Evolutionary conservation across 2,329 filamentous ascomycete species (phyloP), one percentile per base, ranked within the genome.

Genomic region (Fusarium sp.): DNA sequence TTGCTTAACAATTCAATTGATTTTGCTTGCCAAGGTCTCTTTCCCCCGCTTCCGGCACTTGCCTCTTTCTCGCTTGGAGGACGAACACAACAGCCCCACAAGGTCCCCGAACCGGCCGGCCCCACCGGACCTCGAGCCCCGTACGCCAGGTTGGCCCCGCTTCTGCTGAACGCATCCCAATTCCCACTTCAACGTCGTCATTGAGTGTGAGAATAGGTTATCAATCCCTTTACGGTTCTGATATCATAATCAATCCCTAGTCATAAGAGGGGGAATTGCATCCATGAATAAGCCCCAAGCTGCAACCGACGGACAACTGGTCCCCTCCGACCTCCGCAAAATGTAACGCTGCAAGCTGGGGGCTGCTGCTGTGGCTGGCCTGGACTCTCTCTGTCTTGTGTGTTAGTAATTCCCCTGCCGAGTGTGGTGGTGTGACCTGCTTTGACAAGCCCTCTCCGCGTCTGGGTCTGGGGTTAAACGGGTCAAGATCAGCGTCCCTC

Each of bases 391-490:
- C 25, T 9, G 25, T 42, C 23, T 10, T 16, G 16, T 9, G 57
- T 54, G 64, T 61, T 60, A 49, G 57, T 68, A 59, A 70, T 65
- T 65, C 68, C 67, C 68, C 68, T 70, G 68, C 68, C 68, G 64
- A 62, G 67, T 65, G 64, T 50, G 54, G 68, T 70, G 68, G 68
- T 68, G 67, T 70, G 68, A 68, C 49, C 67, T 64, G 63, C 56
- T 40, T 66, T 63, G 67, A 55, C 49, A 64, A 50, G 64, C 33
- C 44, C 58, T 65, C 53, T 70, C 67, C 57, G 64, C 60, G 59
- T 64, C 49, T 67, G 58, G 25, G 34, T 27, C 57, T 42, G 36
- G 31, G 29, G 40, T 20, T 10, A 20, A 29, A 29, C 20, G 50
- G 25, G 31, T 50, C 67, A 46, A 50, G 68, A 70, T 70, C 68